Percentiles rank a stretch among this genome's conserved stretches.
phyloP scores from a whole-genome alignment of 345 rosid genomes.

The Garcia nutans region DNA sequence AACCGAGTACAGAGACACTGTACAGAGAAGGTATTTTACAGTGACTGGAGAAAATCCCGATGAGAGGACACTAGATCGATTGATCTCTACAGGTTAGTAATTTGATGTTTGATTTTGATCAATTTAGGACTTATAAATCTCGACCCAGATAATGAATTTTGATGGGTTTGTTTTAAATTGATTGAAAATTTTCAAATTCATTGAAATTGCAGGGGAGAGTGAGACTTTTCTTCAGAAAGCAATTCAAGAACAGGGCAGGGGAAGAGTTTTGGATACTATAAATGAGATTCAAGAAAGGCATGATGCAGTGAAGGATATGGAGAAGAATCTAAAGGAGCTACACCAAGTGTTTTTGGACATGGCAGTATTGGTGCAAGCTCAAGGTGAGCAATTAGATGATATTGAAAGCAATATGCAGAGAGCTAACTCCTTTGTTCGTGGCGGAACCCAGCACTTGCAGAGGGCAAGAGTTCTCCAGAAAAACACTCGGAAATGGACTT shows the following conservation, averaged over 20 bases:
- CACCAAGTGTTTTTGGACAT: slow-evolving; percentile 90
- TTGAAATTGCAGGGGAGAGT: slow-evolving; percentile 63
- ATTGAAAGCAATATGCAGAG: slow-evolving; percentile 75
- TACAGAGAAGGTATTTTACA: slow-evolving; percentile 81
- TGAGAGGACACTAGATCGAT: slow-evolving; percentile 64
- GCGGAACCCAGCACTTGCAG: slow-evolving; percentile 55
- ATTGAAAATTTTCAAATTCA: neutral
- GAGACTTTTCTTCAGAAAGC: slow-evolving; percentile 87
- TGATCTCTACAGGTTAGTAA: slow-evolving; percentile 80
- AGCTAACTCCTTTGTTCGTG: slow-evolving; percentile 68
- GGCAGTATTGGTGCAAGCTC: slow-evolving; percentile 77
- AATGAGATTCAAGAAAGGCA: slow-evolving; percentile 88
- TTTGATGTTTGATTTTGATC: neutral
- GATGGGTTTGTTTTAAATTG: neutral
- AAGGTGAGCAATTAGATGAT: slow-evolving; percentile 74
- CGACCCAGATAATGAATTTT: neutral
- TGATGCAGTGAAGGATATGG: slow-evolving; percentile 76
- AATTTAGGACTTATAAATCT: neutral
- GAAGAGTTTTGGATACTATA: slow-evolving; percentile 66
- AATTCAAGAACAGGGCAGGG: slow-evolving; percentile 90
- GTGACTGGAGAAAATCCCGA: slow-evolving; percentile 95
- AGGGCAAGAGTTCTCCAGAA: slow-evolving; percentile 67
- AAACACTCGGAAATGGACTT: slow-evolving; percentile 77
- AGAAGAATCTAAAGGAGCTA: slow-evolving; percentile 73
- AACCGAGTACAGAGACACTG: slow-evolving; percentile 86